A percentile compares a stretch with the other conserved stretches of the same genome.
These are phyloP conservation scores for Kodamaea sp. DNA, from an alignment of 1,139 yeast species.

Conservation along the genomic window DNA sequence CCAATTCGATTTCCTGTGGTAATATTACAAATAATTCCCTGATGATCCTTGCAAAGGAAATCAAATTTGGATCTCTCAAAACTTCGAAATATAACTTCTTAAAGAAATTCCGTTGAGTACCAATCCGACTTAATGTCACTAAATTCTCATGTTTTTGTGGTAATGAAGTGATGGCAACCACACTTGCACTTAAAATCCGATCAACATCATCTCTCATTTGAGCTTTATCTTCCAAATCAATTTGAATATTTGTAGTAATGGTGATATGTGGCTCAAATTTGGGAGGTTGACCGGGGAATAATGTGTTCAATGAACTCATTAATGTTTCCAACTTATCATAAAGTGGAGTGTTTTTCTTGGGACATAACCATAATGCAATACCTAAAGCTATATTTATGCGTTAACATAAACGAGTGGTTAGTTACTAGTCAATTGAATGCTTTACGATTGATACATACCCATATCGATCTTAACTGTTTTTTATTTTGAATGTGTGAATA, in stretches of 20 bases:
- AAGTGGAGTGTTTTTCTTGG: slow-evolving; percentile 51
- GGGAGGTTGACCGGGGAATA: slow-evolving; percentile 67
- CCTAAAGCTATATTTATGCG: slow-evolving; percentile 26
- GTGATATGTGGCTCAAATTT: slow-evolving; percentile 76
- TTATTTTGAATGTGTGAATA: neutral
- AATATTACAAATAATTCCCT: slow-evolving; percentile 62
- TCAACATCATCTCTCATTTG: slow-evolving; percentile 54
- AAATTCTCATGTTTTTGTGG: slow-evolving; percentile 37
- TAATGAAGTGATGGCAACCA: slow-evolving; percentile 56
- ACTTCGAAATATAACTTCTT: slow-evolving; percentile 60
- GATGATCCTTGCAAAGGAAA: slow-evolving; percentile 65
- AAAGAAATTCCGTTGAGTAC: slow-evolving; percentile 33
- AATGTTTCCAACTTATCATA: slow-evolving; percentile 57
- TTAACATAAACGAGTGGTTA: slow-evolving; percentile 3
- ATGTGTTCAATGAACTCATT: slow-evolving; percentile 61
- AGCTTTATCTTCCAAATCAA: slow-evolving; percentile 33
- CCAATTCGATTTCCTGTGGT: slow-evolving; percentile 37
- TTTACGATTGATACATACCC: neutral
- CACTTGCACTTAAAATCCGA: slow-evolving; percentile 59
- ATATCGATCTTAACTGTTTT: neutral
- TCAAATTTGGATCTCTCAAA: slow-evolving; percentile 50
- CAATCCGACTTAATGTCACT: slow-evolving; percentile 37
- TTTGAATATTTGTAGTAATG: slow-evolving; percentile 56
- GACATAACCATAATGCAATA: slow-evolving; percentile 76
- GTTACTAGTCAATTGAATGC: neutral